These are phyloP conservation scores for Suillus placidus DNA, from an alignment of 768 basidiomycete genomes.

Conservation along the genomic window DNA sequence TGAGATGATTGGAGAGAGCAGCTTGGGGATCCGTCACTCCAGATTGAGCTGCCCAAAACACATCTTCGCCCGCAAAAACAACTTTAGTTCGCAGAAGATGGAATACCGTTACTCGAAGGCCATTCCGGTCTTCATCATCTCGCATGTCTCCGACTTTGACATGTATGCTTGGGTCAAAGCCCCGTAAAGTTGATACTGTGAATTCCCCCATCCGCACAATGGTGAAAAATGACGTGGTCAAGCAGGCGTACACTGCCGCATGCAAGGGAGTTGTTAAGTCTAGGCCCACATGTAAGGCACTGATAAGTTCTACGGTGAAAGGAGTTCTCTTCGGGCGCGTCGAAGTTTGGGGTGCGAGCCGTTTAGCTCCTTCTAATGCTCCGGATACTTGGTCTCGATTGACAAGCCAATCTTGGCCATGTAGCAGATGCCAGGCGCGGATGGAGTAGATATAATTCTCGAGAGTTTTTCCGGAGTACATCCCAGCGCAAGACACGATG, in stretches of 20 bases:
- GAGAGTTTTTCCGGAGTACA: slow-evolving; percentile 36
- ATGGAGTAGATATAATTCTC: slow-evolving; percentile 42
- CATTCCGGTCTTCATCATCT: neutral
- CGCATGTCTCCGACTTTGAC: slow-evolving; percentile 1
- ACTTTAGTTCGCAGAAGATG: neutral
- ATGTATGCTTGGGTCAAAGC: neutral
- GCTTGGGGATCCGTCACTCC: neutral
- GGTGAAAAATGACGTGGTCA: neutral
- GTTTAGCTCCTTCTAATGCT: slow-evolving; percentile 21
- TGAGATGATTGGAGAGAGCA: neutral
- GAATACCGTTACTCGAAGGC: neutral
- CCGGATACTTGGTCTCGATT: slow-evolving; percentile 29
- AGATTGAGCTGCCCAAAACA: neutral
- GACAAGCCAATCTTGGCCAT: slow-evolving; percentile 38
- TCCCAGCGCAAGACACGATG: slow-evolving; percentile 32
- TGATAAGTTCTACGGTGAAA: neutral
- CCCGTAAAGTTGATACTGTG: neutral
- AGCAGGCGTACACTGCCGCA: neutral
- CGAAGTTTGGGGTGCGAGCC: slow-evolving; percentile 16
- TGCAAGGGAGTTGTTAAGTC: neutral
- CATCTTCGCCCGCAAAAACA: neutral
- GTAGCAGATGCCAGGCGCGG: slow-evolving; percentile 50
- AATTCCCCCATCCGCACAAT: neutral
- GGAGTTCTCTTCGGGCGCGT: no score
- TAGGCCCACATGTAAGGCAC: accelerated